These are phyloP conservation scores for Oryza longistaminata DNA, from an alignment of 176 grass and related monocot species.

Conservation along the genomic window DNA sequence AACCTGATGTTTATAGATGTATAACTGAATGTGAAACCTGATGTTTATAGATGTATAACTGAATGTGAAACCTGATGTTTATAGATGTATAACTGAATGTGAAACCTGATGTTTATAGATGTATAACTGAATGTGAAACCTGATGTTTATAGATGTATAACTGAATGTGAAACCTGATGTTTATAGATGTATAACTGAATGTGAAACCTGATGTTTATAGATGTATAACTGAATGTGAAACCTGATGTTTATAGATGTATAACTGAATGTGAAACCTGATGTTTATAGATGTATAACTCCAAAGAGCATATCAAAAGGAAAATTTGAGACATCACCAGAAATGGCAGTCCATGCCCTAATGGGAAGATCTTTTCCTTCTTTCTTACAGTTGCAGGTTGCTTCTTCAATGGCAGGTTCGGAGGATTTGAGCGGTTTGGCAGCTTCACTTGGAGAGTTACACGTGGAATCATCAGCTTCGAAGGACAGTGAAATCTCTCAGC, in stretches of 20 bases:
- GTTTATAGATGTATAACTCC: not conserved
- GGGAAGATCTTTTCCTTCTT: not conserved
- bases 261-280: not conserved
- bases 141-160: not conserved
- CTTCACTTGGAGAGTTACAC: conserved; percentile 16
- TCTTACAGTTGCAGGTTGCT: not conserved
- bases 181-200: not conserved
- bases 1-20: not conserved
- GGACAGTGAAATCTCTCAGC: not conserved
- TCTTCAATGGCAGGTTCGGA: conserved; percentile 6
- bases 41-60: not conserved
- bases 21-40: not conserved
- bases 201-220: not conserved
- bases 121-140: not conserved
- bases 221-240: not conserved
- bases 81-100: not conserved
- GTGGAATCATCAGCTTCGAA: conserved; percentile 9
- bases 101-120: not conserved
- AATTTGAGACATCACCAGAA: not conserved
- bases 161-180: not conserved
- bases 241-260: not conserved
- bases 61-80: not conserved
- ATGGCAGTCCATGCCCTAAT: not conserved
- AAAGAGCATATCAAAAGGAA: not conserved
- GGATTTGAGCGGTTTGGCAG: not conserved